phyloP scores from a whole-genome alignment of 208 protist genomes.

The Crithidia sp. region DNA sequence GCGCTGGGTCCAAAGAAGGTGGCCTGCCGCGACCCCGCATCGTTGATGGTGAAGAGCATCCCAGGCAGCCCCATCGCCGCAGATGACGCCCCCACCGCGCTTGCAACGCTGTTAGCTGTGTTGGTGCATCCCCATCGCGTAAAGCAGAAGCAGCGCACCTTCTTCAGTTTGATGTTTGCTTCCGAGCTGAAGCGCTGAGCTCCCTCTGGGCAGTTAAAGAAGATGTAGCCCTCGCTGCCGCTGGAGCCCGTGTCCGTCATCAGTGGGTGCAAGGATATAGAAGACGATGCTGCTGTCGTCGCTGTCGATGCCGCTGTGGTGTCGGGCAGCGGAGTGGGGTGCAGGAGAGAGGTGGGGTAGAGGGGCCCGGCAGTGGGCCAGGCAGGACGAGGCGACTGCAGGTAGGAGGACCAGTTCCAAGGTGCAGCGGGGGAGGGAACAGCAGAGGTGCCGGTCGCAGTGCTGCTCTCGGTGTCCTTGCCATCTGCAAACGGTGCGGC shows the following conservation, averaged over 20 bases:
- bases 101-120: slow-evolving; percentile 2
- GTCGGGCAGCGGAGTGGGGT: neutral
- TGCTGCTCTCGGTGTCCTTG: too few relatives aligned
- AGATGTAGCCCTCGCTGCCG: slow-evolving; percentile 62
- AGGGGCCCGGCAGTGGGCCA: slow-evolving; percentile 20
- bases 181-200: slow-evolving; percentile 84
- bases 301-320: neutral
- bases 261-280: neutral
- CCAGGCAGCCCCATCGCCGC: slow-evolving; percentile 87
- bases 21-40: slow-evolving; percentile 60
- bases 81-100: slow-evolving; percentile 26
- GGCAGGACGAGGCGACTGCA: slow-evolving; percentile 10
- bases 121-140: slow-evolving; percentile 49
- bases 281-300: neutral
- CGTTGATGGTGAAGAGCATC: slow-evolving; percentile 88
- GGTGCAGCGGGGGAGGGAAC: neutral
- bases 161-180: slow-evolving; percentile 75
- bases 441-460: too few relatives aligned
- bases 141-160: slow-evolving; percentile 75
- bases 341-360: neutral
- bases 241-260: slow-evolving; percentile 28
- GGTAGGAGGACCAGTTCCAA: slow-evolving; percentile 26
- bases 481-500: too few relatives aligned
- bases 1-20: slow-evolving; percentile 77
- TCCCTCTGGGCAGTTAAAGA: slow-evolving; percentile 91